Evolutionary conservation across 495 filamentous ascomycete genomes (phyloP).

Genomic region (Haplographium delicatum): DNA sequence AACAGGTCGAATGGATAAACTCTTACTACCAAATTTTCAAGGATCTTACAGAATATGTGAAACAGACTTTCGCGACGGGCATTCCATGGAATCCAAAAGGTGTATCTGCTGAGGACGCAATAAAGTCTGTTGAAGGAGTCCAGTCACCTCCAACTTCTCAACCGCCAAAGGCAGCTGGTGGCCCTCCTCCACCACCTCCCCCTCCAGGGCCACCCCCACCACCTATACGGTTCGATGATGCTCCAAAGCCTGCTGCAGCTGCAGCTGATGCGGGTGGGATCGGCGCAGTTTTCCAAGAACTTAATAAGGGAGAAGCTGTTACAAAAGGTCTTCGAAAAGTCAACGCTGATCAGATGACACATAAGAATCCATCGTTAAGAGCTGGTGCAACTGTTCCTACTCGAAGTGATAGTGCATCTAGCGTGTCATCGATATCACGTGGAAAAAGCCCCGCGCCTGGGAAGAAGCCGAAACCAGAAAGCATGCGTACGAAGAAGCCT

Average conservation of each 20-base stretch:
- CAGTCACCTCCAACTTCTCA: constrained; percentile 29
- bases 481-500: constrained; percentile 89
- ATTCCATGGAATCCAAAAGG: constrained; percentile 87
- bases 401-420: constrained; percentile 47
- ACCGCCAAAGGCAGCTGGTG: constrained; percentile 26
- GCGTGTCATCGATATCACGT: constrained; percentile 38
- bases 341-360: constrained; percentile 90
- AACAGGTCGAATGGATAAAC: constrained; percentile 80
- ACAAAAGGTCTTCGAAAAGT: constrained; percentile 89
- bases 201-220: constrained; percentile 77
- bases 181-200: constrained; percentile 55
- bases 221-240: constrained; percentile 45
- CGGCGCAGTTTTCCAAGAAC: constrained; percentile 78
- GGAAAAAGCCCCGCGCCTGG: constrained; percentile 78
- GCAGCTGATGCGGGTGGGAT: constrained; percentile 50
- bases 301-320: constrained; percentile 82
- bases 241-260: constrained; percentile 32
- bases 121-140: constrained; percentile 47
- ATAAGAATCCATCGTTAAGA: constrained; percentile 94
- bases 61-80: constrained; percentile 70
- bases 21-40: constrained; percentile 84
- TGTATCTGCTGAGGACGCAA: constrained; percentile 64
- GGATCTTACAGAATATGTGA: constrained; percentile 72
- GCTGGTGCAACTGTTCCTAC: constrained; percentile 63
- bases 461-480: constrained; percentile 92